Evolutionary conservation across 1,284 basidiomycete genomes (phyloP).

Genomic region (Heterobasidion annosum): DNA sequence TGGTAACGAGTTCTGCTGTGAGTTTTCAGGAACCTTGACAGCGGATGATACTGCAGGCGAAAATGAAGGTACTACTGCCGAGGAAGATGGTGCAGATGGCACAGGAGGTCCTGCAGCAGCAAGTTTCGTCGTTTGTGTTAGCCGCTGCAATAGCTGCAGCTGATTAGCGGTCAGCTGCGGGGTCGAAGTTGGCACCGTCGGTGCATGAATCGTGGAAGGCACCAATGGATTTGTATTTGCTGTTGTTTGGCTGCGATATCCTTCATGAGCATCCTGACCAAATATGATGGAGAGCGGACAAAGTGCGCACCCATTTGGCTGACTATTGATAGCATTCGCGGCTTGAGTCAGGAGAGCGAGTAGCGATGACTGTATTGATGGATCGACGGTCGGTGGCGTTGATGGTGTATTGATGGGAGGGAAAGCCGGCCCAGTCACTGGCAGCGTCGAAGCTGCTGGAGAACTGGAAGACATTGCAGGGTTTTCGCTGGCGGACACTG

Average conservation of each 20-base stretch:
- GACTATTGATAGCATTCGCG: constrained; percentile 23
- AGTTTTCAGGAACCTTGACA: background rate
- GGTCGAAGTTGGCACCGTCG: constrained; percentile 16
- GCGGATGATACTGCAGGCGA: constrained; percentile 13
- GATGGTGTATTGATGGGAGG: constrained; percentile 18
- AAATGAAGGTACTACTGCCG: constrained; percentile 8
- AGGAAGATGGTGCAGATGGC: constrained; percentile 14
- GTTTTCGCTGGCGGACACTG: constrained; percentile 45
- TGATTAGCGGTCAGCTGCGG: constrained; percentile 43
- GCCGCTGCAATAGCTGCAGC: constrained; percentile 63
- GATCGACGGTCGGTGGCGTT: constrained; percentile 20
- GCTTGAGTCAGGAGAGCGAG: constrained; percentile 62
- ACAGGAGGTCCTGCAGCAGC: constrained; percentile 22
- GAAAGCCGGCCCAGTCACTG: constrained; percentile 18
- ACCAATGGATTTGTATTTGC: constrained; percentile 33
- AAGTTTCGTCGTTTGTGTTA: constrained; percentile 50
- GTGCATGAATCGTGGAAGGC: background rate
- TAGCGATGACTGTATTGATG: constrained; percentile 50
- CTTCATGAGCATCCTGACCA: constrained; percentile 3
- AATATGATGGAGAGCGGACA: background rate
- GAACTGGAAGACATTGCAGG: constrained; percentile 16
- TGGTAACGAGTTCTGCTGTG: background rate
- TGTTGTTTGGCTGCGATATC: constrained; percentile 46
- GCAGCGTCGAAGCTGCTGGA: constrained; percentile 14
- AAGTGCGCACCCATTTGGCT: constrained; percentile 15